Percentiles rank a stretch among this genome's conserved stretches.
These are phyloP conservation scores for Neurospora sp. DNA, from an alignment of 495 filamentous ascomycete species.

Conservation along the genomic window DNA sequence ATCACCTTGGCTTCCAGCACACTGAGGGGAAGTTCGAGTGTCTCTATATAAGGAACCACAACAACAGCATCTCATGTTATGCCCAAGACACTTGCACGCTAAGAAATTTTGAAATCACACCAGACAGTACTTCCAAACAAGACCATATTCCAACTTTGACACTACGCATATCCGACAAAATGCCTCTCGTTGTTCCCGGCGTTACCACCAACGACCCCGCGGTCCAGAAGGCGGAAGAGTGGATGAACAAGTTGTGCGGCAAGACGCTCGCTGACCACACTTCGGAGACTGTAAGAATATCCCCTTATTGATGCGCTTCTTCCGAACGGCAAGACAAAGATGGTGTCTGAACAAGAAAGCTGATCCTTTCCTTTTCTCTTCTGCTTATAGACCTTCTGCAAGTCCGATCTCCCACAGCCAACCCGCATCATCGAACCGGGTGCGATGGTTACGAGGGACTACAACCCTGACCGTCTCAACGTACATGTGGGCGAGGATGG, in stretches of 20 bases:
- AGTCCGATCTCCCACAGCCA: conserved; percentile 57
- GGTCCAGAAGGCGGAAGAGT: conserved; percentile 48
- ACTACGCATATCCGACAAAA: conserved; percentile 30
- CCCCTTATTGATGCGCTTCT: not conserved
- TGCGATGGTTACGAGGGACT: conserved; percentile 52
- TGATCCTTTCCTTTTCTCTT: not conserved
- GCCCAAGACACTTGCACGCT: not conserved
- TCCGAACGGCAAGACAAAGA: not conserved
- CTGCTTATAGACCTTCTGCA: conserved; percentile 59
- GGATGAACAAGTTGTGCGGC: conserved; percentile 64
- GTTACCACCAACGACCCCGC: conserved; percentile 48
- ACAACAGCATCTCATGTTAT: not conserved
- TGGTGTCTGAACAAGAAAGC: conserved; percentile 2
- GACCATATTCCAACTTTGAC: not conserved
- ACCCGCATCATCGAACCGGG: conserved; percentile 60
- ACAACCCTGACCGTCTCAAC: conserved; percentile 53
- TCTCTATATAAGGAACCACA: not conserved
- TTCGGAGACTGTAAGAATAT: conserved; percentile 33
- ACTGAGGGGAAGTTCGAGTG: not conserved
- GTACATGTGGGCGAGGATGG: conserved; percentile 63
- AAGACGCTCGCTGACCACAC: conserved; percentile 48
- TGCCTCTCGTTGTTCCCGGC: conserved; percentile 78
- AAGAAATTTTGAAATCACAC: not conserved
- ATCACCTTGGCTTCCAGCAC: not conserved
- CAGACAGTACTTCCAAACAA: not conserved